phyloP scores from a whole-genome alignment of 305 asterid species.

The Fraxinus platypoda region DNA sequence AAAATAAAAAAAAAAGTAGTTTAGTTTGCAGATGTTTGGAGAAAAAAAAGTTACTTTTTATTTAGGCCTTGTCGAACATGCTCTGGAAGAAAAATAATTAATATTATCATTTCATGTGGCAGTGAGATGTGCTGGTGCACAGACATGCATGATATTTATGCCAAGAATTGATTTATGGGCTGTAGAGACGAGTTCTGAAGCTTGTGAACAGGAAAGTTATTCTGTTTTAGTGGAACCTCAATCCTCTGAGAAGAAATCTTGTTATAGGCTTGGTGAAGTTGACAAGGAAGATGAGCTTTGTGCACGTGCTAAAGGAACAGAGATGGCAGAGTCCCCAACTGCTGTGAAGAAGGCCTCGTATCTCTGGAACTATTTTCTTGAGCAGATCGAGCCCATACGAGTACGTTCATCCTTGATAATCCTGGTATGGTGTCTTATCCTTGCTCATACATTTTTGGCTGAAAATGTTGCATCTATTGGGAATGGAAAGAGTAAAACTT shows the following conservation, averaged over 20 bases:
- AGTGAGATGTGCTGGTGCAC: slow-evolving; percentile 77
- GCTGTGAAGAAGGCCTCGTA: slow-evolving; percentile 51
- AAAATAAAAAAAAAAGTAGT: not conserved
- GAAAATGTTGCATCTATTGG: slow-evolving; percentile 5
- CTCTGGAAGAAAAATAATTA: slow-evolving; percentile 8
- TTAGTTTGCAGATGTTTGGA: not conserved
- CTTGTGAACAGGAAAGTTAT: slow-evolving; percentile 36
- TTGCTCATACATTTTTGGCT: slow-evolving; percentile 21
- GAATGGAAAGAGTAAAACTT: not conserved
- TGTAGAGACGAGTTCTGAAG: slow-evolving; percentile 46
- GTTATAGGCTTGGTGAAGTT: slow-evolving; percentile 21
- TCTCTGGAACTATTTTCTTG: slow-evolving; percentile 83
- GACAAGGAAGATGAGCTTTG: slow-evolving; percentile 29
- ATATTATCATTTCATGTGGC: slow-evolving; percentile 36
- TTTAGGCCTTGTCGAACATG: not conserved
- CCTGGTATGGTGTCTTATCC: slow-evolving; percentile 59
- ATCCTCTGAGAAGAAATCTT: slow-evolving; percentile 25
- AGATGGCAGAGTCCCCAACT: slow-evolving; percentile 33
- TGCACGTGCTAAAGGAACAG: slow-evolving; percentile 33
- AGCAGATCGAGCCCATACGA: slow-evolving; percentile 80
- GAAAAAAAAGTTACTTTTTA: not conserved
- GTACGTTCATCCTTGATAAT: slow-evolving; percentile 69
- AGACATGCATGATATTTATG: slow-evolving; percentile 70
- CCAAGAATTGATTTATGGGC: slow-evolving; percentile 97
- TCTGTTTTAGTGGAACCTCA: slow-evolving; percentile 32